A percentile compares a stretch with the other conserved stretches of the same genome.
These are phyloP conservation scores for Plasmopara viticola DNA, from an alignment of 352 stramenopile genomes.

Conservation along the genomic window DNA sequence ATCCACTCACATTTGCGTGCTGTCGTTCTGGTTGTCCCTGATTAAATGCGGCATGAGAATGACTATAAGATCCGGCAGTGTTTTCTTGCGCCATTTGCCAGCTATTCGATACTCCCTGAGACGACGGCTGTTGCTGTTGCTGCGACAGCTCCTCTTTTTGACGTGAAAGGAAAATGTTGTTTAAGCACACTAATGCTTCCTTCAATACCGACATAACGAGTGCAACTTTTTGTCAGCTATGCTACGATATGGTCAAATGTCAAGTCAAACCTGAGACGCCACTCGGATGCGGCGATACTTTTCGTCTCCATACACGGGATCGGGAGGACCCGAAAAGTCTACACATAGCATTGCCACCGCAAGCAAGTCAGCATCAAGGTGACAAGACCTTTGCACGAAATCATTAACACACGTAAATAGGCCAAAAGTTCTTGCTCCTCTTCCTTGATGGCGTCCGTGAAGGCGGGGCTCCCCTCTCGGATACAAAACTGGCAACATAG, in stretches of 20 bases:
- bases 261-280: slow-evolving; percentile 44
- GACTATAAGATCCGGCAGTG: slow-evolving; percentile 15
- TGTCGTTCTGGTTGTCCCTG: slow-evolving; percentile 21
- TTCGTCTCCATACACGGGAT: slow-evolving; percentile 77
- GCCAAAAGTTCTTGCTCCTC: slow-evolving; percentile 61
- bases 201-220: slow-evolving; percentile 20
- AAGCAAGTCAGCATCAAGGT: slow-evolving; percentile 1
- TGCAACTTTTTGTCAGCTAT: not conserved
- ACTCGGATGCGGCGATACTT: slow-evolving; percentile 82
- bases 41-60: slow-evolving; percentile 14
- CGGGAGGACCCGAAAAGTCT: slow-evolving; percentile 72
- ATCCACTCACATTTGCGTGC: slow-evolving; percentile 29
- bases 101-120: slow-evolving; percentile 15
- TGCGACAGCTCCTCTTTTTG: slow-evolving; percentile 21
- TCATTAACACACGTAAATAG: slow-evolving; percentile 55
- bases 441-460: slow-evolving; percentile 53
- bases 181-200: slow-evolving; percentile 75
- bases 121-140: slow-evolving; percentile 4
- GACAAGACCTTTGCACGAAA: not conserved
- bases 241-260: too few species aligned
- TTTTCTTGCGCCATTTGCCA: slow-evolving; percentile 22
- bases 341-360: slow-evolving; percentile 9
- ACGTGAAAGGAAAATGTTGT: slow-evolving; percentile 57
- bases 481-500: slow-evolving; percentile 58
- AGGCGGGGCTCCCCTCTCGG: slow-evolving; percentile 55